These are phyloP conservation scores for Sporothrix mexicana DNA, from an alignment of 2,329 filamentous ascomycete genomes.

Conservation along the genomic window DNA sequence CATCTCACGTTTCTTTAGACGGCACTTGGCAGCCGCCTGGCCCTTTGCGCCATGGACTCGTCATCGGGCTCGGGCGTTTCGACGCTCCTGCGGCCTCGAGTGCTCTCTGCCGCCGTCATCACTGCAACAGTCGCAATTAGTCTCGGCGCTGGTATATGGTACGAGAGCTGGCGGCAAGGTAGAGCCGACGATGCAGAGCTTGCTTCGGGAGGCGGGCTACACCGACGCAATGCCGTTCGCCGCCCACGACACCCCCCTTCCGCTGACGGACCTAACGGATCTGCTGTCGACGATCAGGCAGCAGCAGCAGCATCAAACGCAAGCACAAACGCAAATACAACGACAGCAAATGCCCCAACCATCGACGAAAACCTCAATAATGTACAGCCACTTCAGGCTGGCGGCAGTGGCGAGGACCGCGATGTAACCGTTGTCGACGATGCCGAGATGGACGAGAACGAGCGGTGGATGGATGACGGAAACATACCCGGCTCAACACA, in stretches of 20 bases:
- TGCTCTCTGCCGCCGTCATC: slow-evolving; percentile 36
- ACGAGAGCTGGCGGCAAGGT: slow-evolving; percentile 29
- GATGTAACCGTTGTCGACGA: slow-evolving; percentile 43
- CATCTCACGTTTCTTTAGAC: background rate
- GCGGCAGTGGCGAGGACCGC: slow-evolving; percentile 14
- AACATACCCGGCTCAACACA: slow-evolving; percentile 47
- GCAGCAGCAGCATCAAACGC: too few species aligned
- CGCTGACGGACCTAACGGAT: slow-evolving; percentile 43
- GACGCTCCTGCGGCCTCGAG: slow-evolving; percentile 36
- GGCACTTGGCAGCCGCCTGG: slow-evolving; percentile 5
- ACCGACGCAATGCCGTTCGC: slow-evolving; percentile 38
- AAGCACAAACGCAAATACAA: background rate
- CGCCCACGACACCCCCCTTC: slow-evolving; percentile 35
- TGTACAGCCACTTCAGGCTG: background rate
- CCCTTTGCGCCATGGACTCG: slow-evolving; percentile 34
- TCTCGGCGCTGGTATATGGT: slow-evolving; percentile 35
- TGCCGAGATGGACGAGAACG: slow-evolving; percentile 53
- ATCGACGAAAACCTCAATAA: slow-evolving; percentile 20
- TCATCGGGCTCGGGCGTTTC: slow-evolving; percentile 31
- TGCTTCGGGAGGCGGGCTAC: slow-evolving; percentile 32
- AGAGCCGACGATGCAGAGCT: background rate
- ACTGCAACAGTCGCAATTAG: slow-evolving; percentile 35
- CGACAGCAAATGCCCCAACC: background rate
- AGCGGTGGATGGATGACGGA: slow-evolving; percentile 60
- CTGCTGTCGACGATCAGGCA: slow-evolving; percentile 35